Base-by-base conservation (phyloP, 768 basidiomycete species). In the Tulasnella sp. region DNA sequence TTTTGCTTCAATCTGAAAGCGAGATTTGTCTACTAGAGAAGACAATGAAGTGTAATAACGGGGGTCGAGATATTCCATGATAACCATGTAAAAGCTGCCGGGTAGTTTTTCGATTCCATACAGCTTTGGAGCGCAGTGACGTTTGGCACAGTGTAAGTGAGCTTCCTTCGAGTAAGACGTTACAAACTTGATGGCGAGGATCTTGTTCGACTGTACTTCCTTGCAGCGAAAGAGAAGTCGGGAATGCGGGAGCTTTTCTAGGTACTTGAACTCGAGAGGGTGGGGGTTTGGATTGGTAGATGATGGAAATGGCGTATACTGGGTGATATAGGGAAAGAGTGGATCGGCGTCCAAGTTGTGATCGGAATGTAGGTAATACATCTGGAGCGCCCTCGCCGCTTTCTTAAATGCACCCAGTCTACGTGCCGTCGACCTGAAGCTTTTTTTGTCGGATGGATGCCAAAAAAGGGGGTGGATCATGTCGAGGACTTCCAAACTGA, bases 41-140 rank as follows among this genome's bases (percentile, higher is more conserved):
- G n/a, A n/a, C n/a, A n/a, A n/a, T n/a, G n/a, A n/a, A n/a, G n/a
- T n/a, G 13, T 53, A n/a, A 13, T 53, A 13, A 57, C 42, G 51
- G 4, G 55, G 55, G 33, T 45, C 29, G n/a, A 67, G 45, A 48
- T 54, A 44, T 16, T 66, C 64, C 65, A 68, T 67, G 20, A 66
- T 58, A 0, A 66, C 64, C 63, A 66, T 63, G 48, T 20, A 62
- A 61, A 60, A 63, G 24, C 64, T 61, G 19, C 63, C 67, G 32
- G 59, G 48, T 8, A 67, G 35, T 9, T 13, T 13, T 28, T 65
- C 58, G 43, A 62, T 58, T 15, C 58, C 63, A 29, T 48, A 37
- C n/a, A 68, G 52, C 31, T 19, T 49, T 3, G 65, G 66, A 13
- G 66, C 66, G 56, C 35, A 55, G 2, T 58, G 62, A 28, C 56